Evolutionary conservation across 2,329 filamentous ascomycete species (phyloP).

Genomic region (Cercospora nicotianae): DNA sequence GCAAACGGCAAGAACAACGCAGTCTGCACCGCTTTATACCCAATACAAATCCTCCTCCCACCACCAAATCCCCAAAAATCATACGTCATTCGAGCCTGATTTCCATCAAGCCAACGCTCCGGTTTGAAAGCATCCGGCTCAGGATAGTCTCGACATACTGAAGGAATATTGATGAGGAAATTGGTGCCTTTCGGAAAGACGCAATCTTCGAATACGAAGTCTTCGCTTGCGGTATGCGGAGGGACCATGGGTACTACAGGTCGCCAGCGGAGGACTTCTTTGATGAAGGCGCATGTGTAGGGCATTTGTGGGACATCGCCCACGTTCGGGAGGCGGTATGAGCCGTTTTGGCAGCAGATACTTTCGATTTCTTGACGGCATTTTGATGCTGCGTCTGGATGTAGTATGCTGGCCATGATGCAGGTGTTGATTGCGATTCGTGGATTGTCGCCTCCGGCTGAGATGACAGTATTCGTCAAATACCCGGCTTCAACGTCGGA

Average conservation of each 20-base stretch:
- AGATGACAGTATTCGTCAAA: constrained; percentile 20
- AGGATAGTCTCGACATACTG: constrained; percentile 14
- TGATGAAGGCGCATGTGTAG: constrained; percentile 19
- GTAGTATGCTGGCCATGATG: constrained; percentile 13
- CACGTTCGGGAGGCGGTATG: constrained; percentile 2
- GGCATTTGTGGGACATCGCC: constrained; percentile 7
- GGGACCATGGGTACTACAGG: constrained; percentile 17
- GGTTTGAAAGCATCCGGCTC: constrained; percentile 10
- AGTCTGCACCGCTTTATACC: constrained; percentile 17
- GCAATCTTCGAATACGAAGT: constrained; percentile 15
- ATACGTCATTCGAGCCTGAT: constrained; percentile 8
- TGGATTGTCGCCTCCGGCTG: constrained; percentile 20
- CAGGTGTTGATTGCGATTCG: constrained; percentile 20
- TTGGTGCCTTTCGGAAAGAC: constrained; percentile 16
- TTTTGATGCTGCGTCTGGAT: constrained; percentile 2
- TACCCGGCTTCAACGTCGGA: constrained; percentile 17
- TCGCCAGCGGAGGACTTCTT: constrained; percentile 19
- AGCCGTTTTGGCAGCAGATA: not conserved
- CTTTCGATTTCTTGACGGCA: constrained; percentile 11
- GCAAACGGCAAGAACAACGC: constrained; percentile 15
- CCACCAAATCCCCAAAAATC: constrained; percentile 20
- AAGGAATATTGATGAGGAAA: constrained; percentile 17
- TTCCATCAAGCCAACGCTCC: constrained; percentile 15
- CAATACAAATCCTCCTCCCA: constrained; percentile 18
- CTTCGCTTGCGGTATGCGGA: constrained; percentile 16